Conservation (phyloP, 2,329 filamentous ascomycete species). For the Ceratocystis harringtonii region DNA sequence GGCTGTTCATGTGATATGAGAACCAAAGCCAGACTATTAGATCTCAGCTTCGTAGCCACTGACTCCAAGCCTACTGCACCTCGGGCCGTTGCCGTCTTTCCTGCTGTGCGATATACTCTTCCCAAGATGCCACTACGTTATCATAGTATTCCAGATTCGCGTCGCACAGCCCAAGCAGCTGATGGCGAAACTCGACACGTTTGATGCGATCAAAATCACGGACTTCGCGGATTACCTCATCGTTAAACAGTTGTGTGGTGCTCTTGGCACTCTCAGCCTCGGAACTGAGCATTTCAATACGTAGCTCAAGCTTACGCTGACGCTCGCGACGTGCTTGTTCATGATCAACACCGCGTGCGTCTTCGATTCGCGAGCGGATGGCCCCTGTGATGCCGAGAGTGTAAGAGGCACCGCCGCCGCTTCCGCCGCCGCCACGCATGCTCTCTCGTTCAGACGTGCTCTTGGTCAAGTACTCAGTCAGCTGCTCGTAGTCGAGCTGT, state of each 20-base stretch:
- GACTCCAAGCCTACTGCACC: constrained; percentile 6
- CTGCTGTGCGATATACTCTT: constrained; percentile 78
- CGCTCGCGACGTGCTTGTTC: constrained; percentile 80
- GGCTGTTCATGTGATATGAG: background rate
- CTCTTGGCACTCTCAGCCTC: constrained; percentile 81
- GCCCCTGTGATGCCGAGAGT: constrained; percentile 57
- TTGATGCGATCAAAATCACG: constrained; percentile 95
- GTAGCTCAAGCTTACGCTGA: constrained; percentile 75
- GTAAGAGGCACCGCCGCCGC: constrained; percentile 26
- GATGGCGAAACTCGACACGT: constrained; percentile 75
- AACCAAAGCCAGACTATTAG: background rate
- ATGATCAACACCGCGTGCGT: constrained; percentile 91
- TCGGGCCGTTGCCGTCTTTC: constrained; percentile 33
- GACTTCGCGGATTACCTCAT: constrained; percentile 87
- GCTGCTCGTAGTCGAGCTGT: constrained; percentile 89
- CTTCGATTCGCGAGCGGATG: constrained; percentile 85
- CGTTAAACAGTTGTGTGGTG: constrained; percentile 83
- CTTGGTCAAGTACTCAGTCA: constrained; percentile 91
- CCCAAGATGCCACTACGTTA: constrained; percentile 68
- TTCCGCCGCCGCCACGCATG: constrained; percentile 46
- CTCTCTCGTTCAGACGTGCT: constrained; percentile 74
- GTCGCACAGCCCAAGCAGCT: constrained; percentile 68
- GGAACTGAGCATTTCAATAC: constrained; percentile 78
- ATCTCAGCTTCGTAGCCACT: background rate
- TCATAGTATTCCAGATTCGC: constrained; percentile 80